Evolutionary conservation across 1,284 basidiomycete species (phyloP), one percentile per base, ranked within the genome.

Genomic region (Phellopilus nigrolimitatus): DNA sequence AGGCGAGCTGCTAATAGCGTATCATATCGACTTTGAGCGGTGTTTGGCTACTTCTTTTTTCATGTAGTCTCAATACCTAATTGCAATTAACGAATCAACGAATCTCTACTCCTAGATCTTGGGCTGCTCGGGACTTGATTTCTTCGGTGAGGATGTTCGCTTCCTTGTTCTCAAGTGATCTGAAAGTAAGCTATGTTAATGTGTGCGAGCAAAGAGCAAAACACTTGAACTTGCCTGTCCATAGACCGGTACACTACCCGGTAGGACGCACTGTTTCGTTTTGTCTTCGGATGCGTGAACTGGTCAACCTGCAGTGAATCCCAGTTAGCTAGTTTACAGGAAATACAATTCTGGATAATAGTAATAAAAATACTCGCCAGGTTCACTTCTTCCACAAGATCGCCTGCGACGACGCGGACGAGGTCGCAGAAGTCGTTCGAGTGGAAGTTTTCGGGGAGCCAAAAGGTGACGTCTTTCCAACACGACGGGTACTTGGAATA

Each of bases 351-450:
- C 40, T 10, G 19, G 0, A 55, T 6, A 39, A n/a, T 13, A 15
- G 49, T n/a, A 19, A 6, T 15, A 24, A 2, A 33, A 25, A 3
- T 3, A 66, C 77, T 62, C 59, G 89, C 93, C 71, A 88, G 76
- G 62, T 87, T 80, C 4, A 99, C 95, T 59, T 91, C 87, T 66
- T 99, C 95, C 0, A 88, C 92, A 49, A 95, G 62, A 66, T 98
- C 95, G 1, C 93, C 94, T 0, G 91, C 94, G 5, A 88, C 78
- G 60, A 97, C 95, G 46, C 97, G 76, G 4, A 99, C 88, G 42
- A 95, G 76, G 66, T 99, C 97, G 66, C 91, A 97, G 62, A 98
- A 88, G 67, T 99, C 97, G 64, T 99, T 98, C 59, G 97, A 93
- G 65, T 98, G 94, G 63, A 95, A 78, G 3, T 49, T 27, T 15